phyloP scores from a whole-genome alignment of 768 basidiomycete genomes.

The Zangia roseola region DNA sequence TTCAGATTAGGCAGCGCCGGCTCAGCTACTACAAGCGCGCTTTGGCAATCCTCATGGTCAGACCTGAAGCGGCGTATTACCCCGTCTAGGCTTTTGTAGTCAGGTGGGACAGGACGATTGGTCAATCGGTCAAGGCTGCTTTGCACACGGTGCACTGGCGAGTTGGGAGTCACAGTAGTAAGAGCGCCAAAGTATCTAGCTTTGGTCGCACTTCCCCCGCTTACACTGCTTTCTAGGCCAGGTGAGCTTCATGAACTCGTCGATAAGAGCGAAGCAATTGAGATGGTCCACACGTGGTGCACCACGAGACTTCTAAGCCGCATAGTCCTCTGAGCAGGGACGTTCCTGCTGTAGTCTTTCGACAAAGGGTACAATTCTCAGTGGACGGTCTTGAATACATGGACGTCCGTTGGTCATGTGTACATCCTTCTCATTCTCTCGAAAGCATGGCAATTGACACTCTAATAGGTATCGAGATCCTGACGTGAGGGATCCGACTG shows the following conservation, averaged over 20 bases:
- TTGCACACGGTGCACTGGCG: neutral
- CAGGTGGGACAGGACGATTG: neutral
- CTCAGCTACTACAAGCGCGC: neutral
- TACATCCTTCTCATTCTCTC: neutral
- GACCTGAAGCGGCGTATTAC: no score
- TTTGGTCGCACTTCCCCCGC: neutral
- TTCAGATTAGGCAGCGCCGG: neutral
- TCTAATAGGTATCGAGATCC: neutral
- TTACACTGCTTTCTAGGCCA: neutral
- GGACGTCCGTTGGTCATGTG: neutral
- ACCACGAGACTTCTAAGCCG: no score
- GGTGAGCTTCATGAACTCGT: neutral
- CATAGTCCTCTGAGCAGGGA: no score
- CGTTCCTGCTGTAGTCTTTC: no score
- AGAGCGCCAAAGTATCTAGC: neutral
- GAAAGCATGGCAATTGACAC: neutral
- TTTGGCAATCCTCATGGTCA: neutral
- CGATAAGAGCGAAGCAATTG: neutral
- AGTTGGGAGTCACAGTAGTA: neutral
- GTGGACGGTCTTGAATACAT: no score
- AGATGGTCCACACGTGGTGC: conserved; percentile 1
- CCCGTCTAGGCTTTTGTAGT: neutral
- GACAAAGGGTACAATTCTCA: no score
- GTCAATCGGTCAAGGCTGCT: neutral
- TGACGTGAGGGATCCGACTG: no score